Percentiles rank a stretch among this genome's conserved stretches.
phyloP scores from a whole-genome alignment of 2,329 filamentous ascomycete species.

The Calonectria naviculata region DNA sequence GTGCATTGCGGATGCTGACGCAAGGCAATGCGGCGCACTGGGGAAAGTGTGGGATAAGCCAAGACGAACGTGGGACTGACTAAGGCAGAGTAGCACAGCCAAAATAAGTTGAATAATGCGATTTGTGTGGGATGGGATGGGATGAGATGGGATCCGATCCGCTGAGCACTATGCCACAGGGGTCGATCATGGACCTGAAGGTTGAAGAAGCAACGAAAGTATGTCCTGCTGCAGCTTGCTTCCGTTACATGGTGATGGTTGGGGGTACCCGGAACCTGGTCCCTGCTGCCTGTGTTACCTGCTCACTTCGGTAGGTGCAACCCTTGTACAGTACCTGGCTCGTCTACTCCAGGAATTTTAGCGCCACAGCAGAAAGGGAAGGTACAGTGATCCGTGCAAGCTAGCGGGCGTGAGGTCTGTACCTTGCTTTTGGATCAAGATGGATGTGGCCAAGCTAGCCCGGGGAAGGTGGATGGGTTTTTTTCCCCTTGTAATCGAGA shows the following conservation, averaged over 20 bases:
- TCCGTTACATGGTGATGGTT: not conserved
- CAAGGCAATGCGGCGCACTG: slow-evolving; percentile 26
- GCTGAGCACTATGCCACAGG: not conserved
- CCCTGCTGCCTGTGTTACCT: slow-evolving; percentile 1
- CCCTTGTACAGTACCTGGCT: not conserved
- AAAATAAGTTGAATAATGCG: not conserved
- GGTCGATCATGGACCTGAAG: slow-evolving; percentile 3
- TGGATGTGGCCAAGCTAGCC: not conserved
- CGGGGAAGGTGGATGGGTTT: not conserved
- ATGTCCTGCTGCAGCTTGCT: not conserved
- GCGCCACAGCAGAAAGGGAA: not conserved
- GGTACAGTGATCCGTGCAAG: not conserved
- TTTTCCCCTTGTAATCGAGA: not conserved
- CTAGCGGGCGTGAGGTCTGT: not conserved
- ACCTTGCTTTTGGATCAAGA: not conserved
- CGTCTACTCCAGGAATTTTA: not conserved
- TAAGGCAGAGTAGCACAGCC: not conserved
- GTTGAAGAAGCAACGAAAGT: not conserved
- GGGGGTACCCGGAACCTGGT: not conserved
- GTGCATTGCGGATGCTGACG: slow-evolving; percentile 12
- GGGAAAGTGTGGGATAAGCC: not conserved
- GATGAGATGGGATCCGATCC: not conserved
- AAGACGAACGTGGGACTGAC: not conserved
- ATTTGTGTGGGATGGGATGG: not conserved
- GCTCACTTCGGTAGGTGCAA: not conserved